phyloP scores from a whole-genome alignment of 2,329 filamentous ascomycete genomes.

The Bipolaris oryzae region DNA sequence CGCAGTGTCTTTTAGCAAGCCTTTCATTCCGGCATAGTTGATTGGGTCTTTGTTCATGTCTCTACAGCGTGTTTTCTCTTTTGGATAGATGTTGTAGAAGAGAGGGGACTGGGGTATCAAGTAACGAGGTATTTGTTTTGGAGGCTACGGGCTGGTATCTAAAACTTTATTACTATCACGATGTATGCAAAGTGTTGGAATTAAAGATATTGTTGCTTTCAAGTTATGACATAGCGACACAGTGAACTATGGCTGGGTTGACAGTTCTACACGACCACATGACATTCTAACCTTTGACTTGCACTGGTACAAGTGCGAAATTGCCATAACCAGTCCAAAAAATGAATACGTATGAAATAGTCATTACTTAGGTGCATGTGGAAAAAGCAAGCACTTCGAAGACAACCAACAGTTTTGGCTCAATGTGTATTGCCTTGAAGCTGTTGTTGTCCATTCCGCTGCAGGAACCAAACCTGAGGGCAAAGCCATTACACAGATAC shows the following conservation, averaged over 20 bases:
- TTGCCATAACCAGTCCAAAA: too few relatives aligned
- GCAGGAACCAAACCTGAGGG: neutral
- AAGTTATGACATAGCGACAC: too few relatives aligned
- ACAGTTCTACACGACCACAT: neutral
- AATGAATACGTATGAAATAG: too few relatives aligned
- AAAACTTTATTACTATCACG: too few relatives aligned
- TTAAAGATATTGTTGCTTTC: neutral
- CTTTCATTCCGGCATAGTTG: neutral
- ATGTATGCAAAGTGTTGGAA: neutral
- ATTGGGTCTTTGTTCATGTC: neutral
- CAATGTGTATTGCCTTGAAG: neutral
- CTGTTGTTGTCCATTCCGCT: neutral
- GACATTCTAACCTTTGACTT: neutral
- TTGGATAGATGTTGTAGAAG: neutral
- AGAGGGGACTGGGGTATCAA: neutral
- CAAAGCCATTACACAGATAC: neutral
- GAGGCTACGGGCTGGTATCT: neutral
- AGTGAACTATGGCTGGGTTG: too few relatives aligned
- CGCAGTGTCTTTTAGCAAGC: constrained; percentile 1
- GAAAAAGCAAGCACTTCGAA: neutral
- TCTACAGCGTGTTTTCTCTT: neutral
- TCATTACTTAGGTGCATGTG: too few relatives aligned
- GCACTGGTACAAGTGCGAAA: too few relatives aligned
- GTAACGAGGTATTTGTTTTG: neutral
- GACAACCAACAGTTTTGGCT: neutral